Evolutionary conservation across 2,329 filamentous ascomycete genomes (phyloP), one percentile per base, ranked within the genome.

Genomic region (Pyrenochaeta sp.): DNA sequence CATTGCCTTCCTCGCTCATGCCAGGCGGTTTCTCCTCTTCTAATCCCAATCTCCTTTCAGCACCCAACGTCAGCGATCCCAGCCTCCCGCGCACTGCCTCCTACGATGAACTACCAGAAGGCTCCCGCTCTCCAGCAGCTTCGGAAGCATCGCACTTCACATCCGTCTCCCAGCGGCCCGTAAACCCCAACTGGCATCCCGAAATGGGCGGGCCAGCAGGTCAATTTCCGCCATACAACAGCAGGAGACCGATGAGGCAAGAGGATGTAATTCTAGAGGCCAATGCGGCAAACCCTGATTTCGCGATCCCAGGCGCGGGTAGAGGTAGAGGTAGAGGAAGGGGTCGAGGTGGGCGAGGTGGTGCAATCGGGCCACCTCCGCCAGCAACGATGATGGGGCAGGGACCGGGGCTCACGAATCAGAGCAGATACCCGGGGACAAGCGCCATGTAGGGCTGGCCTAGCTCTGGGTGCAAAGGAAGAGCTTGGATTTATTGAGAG

Each of bases 71-170:
- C 7, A 69, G 58, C 48, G 72, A 76, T 34, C 66, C 69, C n/a
- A 68, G 67, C 72, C 76, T 79, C 57, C 73, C 76, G 54, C 70
- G 72, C 28, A 80, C 80, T 51, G 79, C 81, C 34, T 83, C 83
- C 15, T 88, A 87, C 65, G 90, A 93, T 62, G 87, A 90, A 61
- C 74, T 89, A 36, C 85, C 85, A 43, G 84, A 86, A 62, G 85
- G 84, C 47, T 81, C 84, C 44, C 86, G 91, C 68, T 94, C 89
- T 69, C 93, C 91, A 32, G 80, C 77, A 10, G 86, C 89, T 68
- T 94, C 90, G 61, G 92, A 97, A 72, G 85, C 87, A 25, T 94
- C 89, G 45, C 91, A 90, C 67, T 97, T 97, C 78, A 97, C 94
- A 1, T 95, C 91, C 10, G 90, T 98, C 45, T 94, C 90, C 0